These are phyloP conservation scores for Rhodosorus marinus DNA, from an alignment of 23 red algal genomes.

Conservation along the genomic window DNA sequence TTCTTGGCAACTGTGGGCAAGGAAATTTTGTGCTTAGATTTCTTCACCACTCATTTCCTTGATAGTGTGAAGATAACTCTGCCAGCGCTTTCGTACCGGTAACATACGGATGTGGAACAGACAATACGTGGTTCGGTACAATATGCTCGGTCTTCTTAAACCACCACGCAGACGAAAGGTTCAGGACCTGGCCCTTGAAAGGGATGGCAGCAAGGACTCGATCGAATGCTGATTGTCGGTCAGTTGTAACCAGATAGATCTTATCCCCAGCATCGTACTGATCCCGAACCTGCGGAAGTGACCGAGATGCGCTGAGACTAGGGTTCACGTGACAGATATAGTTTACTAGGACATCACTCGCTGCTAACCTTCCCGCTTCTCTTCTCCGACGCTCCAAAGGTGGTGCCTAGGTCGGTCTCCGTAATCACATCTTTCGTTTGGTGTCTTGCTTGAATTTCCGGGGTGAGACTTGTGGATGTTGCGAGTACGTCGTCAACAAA, in stretches of 20 bases:
- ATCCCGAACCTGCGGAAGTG: constrained; percentile 59
- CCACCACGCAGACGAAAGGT: constrained; percentile 83
- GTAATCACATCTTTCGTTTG: constrained; percentile 6
- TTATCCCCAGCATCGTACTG: constrained; percentile 55
- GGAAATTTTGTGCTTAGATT: too few species aligned
- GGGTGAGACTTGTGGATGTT: constrained; percentile 21
- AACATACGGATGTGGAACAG: constrained; percentile 88
- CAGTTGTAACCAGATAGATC: constrained; percentile 85
- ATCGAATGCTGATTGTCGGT: constrained; percentile 93
- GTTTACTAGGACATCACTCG: too few species aligned
- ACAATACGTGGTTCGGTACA: constrained; percentile 75
- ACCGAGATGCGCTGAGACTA: not conserved
- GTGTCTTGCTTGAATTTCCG: constrained; percentile 18
- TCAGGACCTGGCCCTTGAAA: constrained; percentile 92
- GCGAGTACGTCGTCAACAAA: constrained; percentile 74
- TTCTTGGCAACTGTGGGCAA: constrained; percentile 51
- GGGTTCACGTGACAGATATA: not conserved
- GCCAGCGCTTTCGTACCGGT: too few species aligned
- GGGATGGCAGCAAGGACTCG: constrained; percentile 84
- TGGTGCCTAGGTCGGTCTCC: constrained; percentile 1
- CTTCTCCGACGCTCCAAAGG: not conserved
- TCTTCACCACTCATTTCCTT: too few species aligned
- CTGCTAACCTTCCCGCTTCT: constrained; percentile 87
- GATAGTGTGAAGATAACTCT: too few species aligned
- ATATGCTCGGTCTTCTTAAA: constrained; percentile 67